A percentile compares a stretch with the other conserved stretches of the same genome.
Conservation (phyloP, 805 yeast genomes). For the Dipodascus albidus region DNA sequence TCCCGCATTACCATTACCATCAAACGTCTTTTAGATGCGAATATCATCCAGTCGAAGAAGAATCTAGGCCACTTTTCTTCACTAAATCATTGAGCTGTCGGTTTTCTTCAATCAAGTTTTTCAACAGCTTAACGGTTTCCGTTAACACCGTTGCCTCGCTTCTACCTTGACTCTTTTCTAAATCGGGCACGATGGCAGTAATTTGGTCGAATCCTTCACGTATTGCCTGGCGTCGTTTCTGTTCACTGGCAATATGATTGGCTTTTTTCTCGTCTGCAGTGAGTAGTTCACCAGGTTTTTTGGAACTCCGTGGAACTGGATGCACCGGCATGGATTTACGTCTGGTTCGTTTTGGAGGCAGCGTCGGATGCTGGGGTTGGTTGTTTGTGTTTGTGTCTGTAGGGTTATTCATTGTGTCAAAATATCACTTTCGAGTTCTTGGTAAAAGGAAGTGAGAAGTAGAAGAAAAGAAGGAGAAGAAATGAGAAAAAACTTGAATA, state of each 20-base stretch:
- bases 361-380: background rate
- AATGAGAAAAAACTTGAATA: background rate
- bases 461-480: background rate
- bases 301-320: conserved; percentile 7
- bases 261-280: conserved; percentile 35
- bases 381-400: background rate
- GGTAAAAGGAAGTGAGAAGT: background rate
- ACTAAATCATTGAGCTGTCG: conserved; percentile 81
- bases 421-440: too few species aligned
- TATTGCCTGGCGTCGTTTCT: conserved; percentile 75
- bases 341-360: conserved; percentile 2
- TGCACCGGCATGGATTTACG: background rate
- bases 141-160: conserved; percentile 69
- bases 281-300: conserved; percentile 14
- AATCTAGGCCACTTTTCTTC: conserved; percentile 86
- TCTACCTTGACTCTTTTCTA: conserved; percentile 58
- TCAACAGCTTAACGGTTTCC: conserved; percentile 49
- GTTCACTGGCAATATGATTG: conserved; percentile 77
- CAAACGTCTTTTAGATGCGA: too few species aligned
- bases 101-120: conserved; percentile 85
- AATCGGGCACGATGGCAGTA: conserved; percentile 63
- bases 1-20: too few species aligned
- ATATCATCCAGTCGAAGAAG: conserved; percentile 54
- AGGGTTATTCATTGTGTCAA: too few species aligned
- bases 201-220: conserved; percentile 70